A percentile compares a stretch with the other conserved stretches of the same genome.
These are phyloP conservation scores for Pyrus communis DNA, from an alignment of 306 rosid species.

Conservation along the genomic window DNA sequence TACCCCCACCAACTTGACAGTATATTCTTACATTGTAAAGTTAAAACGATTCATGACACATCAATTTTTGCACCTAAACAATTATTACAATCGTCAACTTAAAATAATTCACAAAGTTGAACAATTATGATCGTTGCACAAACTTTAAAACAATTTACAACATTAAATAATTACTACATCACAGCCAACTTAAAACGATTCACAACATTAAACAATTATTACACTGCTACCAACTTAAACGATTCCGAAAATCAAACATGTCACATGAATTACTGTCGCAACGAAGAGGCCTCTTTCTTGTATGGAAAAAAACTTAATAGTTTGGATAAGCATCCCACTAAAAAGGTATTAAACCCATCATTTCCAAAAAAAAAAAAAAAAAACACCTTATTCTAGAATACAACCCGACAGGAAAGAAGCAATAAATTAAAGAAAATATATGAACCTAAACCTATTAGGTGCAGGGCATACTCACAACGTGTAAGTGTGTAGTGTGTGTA, in stretches of 20 bases:
- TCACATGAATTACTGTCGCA: neutral
- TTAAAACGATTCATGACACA: too few species aligned
- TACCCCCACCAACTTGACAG: too few species aligned
- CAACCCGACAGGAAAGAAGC: neutral
- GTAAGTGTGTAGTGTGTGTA: neutral
- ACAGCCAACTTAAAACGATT: rapidly evolving
- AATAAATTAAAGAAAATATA: neutral
- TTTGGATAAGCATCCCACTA: neutral
- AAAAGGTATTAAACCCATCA: neutral
- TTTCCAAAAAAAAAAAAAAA: neutral
- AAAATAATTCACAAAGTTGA: neutral
- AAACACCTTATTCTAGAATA: neutral
- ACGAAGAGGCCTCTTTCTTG: neutral
- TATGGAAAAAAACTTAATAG: neutral
- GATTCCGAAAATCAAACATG: neutral
- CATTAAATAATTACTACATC: neutral
- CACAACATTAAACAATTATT: too few species aligned
- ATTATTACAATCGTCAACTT: neutral
- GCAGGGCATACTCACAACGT: neutral
- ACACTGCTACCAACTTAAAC: too few species aligned
- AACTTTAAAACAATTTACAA: neutral
- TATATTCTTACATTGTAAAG: too few species aligned
- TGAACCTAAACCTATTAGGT: neutral
- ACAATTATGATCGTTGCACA: neutral
- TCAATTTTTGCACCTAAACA: neutral